Base-by-base conservation (phyloP, 805 yeast species). In the Komagataella populi region DNA sequence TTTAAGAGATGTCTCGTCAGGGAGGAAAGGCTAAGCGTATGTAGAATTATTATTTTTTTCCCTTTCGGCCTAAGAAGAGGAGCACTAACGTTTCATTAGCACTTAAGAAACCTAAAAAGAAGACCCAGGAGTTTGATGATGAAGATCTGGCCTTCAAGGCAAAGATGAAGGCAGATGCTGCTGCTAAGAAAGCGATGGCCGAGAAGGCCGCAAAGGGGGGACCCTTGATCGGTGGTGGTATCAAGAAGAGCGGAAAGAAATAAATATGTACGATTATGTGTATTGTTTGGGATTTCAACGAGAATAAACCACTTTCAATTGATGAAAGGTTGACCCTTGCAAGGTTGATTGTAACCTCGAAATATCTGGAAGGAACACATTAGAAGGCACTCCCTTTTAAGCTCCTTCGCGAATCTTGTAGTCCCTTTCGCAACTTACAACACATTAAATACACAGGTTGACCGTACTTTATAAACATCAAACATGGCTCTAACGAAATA, bases 21-120 rank as follows among this genome's bases (percentile, higher is more conserved):
- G 97, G 97, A 65, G 97, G 97, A 63, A 90, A 90, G 68, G 81
- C 90, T 54, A 90, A 90, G 81, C 97, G 89, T 72, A 63, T 54
- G 80, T 70, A 6, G 1, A 3, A 20, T 22, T 6, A 17, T 10
- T 6, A 18, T 39, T 44, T 18, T 36, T 36, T 48, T n/a, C 44
- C 20, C 20, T 44, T n/a, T 8, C 39, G 16, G 17, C 6, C 10
- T 24, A 18, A 23, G 36, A 39, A 49, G 49, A n/a, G 18, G 12
- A 36, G 6, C n/a, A 23, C 14, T 20, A 50, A 22, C 44, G 8
- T 43, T 23, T 12, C 8, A 17, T 12, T 24, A 72, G 79, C 82
- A 50, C 73, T 85, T 59, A 84, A 84, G 78, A 81, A 81, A 6
- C 85, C 91, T 59, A 91, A 84, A 83, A 88, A 88, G 78, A 77